A percentile compares a stretch with the other conserved stretches of the same genome.
These are phyloP conservation scores for Escallonia herrerae DNA, from an alignment of 129 eudicot genomes.

Conservation along the genomic window DNA sequence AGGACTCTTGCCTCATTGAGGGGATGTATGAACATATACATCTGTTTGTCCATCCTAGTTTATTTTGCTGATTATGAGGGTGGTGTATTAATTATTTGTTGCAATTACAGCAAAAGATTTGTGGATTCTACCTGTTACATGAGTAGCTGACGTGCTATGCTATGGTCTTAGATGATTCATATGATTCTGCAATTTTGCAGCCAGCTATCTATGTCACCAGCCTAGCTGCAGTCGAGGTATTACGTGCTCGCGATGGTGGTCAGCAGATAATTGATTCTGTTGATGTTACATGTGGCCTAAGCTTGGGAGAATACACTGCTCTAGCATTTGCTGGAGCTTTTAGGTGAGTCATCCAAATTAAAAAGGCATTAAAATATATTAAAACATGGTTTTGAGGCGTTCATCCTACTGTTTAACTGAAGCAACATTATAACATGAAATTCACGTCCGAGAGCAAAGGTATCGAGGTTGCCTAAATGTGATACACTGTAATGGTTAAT, in stretches of 20 bases:
- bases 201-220: slow-evolving; percentile 96
- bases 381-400: no score
- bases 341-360: slow-evolving; percentile 36
- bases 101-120: no score
- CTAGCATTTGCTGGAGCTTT: slow-evolving; percentile 97
- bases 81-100: no score
- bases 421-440: no score
- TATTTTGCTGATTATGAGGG: no score
- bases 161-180: neutral
- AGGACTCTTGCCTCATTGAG: no score
- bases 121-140: neutral
- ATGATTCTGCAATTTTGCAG: slow-evolving; percentile 34
- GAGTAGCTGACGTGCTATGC: neutral
- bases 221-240: slow-evolving; percentile 89
- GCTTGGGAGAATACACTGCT: slow-evolving; percentile 98
- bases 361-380: neutral
- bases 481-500: no score
- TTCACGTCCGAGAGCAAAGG: no score
- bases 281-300: slow-evolving; percentile 94
- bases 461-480: no score
- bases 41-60: no score
- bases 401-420: no score
- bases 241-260: slow-evolving; percentile 94
- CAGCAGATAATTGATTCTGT: slow-evolving; percentile 88
- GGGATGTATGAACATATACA: no score